These are phyloP conservation scores for Digitaria exilis DNA, from an alignment of 202 grass and related monocot genomes.

Conservation along the genomic window DNA sequence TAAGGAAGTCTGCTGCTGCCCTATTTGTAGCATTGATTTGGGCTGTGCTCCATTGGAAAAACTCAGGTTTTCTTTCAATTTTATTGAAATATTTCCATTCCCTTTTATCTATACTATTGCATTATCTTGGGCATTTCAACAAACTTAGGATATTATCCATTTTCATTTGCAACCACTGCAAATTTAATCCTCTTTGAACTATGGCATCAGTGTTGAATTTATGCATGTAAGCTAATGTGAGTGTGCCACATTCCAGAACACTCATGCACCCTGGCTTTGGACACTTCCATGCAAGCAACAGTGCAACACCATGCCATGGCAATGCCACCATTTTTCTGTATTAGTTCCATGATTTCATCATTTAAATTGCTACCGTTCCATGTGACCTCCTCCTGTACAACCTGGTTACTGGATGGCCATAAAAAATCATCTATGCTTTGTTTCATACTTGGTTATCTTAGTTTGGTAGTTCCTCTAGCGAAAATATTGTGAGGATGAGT, in stretches of 20 bases:
- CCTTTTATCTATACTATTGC: slow-evolving; percentile 10
- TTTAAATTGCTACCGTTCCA: neutral
- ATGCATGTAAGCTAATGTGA: neutral
- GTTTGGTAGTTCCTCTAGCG: neutral
- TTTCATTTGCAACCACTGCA: neutral
- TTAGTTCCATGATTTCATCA: neutral
- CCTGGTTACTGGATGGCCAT: neutral
- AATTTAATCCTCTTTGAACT: neutral
- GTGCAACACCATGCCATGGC: neutral
- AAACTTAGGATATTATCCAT: neutral
- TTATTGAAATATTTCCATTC: neutral
- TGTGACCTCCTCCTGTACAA: neutral
- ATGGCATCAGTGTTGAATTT: neutral
- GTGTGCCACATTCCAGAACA: neutral
- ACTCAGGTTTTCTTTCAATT: slow-evolving; percentile 53
- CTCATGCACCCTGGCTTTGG: neutral
- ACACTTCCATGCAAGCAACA: neutral
- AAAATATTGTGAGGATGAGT: neutral
- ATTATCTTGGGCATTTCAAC: neutral
- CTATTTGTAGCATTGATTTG: slow-evolving; percentile 65
- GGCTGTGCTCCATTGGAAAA: slow-evolving; percentile 73
- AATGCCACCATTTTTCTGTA: slow-evolving; percentile 4
- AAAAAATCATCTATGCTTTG: neutral
- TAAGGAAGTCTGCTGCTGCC: slow-evolving; percentile 62
- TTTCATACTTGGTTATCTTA: neutral